These are phyloP conservation scores for Citrus australasica DNA, from an alignment of 345 rosid genomes.

Conservation along the genomic window DNA sequence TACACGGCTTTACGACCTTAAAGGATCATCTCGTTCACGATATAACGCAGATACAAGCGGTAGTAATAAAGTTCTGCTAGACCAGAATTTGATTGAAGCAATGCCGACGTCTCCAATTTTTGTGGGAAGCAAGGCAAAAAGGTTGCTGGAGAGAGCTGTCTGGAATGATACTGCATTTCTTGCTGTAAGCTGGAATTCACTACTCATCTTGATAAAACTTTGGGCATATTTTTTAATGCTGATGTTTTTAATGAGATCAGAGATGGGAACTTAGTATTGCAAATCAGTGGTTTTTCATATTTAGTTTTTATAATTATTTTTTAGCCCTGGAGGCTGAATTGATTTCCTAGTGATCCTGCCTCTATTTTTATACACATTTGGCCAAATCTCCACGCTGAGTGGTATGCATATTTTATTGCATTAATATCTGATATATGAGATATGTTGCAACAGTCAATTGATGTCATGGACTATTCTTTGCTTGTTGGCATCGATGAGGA, in stretches of 20 bases:
- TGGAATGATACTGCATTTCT: conserved; percentile 98
- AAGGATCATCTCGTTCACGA: conserved; percentile 92
- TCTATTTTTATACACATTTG: background rate
- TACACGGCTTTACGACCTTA: conserved; percentile 83
- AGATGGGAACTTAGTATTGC: background rate
- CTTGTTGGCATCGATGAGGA: conserved; percentile 88
- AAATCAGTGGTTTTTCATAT: background rate
- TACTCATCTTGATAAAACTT: background rate
- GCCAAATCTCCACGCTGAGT: background rate
- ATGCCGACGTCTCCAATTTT: conserved; percentile 96
- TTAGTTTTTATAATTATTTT: background rate
- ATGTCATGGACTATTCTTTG: conserved; percentile 94
- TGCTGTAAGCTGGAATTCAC: conserved; percentile 57
- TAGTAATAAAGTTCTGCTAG: conserved; percentile 83
- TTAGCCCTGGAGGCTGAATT: background rate
- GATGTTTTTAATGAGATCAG: background rate
- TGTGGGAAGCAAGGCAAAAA: conserved; percentile 89
- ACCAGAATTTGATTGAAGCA: conserved; percentile 94
- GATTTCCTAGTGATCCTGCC: background rate
- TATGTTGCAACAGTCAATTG: conserved; percentile 58
- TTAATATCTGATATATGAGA: background rate
- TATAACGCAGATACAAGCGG: conserved; percentile 92
- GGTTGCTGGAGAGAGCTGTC: conserved; percentile 87
- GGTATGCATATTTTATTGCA: background rate
- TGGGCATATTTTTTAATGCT: background rate